Evolutionary conservation across 768 basidiomycete genomes (phyloP).

Genomic region (Tricholomella constricta): DNA sequence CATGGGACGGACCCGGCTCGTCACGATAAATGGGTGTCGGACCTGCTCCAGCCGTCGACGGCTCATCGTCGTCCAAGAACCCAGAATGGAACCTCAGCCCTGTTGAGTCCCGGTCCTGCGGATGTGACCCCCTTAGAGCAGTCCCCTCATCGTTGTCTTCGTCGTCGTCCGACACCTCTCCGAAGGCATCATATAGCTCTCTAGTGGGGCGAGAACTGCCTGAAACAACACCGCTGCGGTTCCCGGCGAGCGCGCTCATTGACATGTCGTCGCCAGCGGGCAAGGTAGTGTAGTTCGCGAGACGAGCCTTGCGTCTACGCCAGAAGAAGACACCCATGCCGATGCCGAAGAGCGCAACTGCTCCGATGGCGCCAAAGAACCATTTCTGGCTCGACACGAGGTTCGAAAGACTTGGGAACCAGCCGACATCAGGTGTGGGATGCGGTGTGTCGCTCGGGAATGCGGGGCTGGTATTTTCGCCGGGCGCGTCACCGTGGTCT

Average conservation of each 20-base stretch:
- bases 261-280: slow-evolving; percentile 69
- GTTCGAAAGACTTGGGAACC: slow-evolving; percentile 78
- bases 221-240: slow-evolving; percentile 24
- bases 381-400: slow-evolving; percentile 80
- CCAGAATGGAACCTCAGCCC: slow-evolving; percentile 71
- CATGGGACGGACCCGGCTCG: slow-evolving; percentile 42
- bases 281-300: slow-evolving; percentile 58
- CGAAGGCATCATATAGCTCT: slow-evolving; percentile 97
- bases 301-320: slow-evolving; percentile 54
- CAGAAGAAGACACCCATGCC: slow-evolving; percentile 78
- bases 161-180: slow-evolving; percentile 83
- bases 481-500: slow-evolving; percentile 80
- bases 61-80: slow-evolving; percentile 81
- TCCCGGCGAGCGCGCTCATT: slow-evolving; percentile 67
- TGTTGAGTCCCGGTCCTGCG: slow-evolving; percentile 32
- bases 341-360: slow-evolving; percentile 73
- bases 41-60: slow-evolving; percentile 34
- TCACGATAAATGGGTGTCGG: slow-evolving; percentile 49
- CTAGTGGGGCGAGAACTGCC: slow-evolving; percentile 59
- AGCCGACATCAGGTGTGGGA: slow-evolving; percentile 76
- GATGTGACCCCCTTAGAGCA: slow-evolving; percentile 49
- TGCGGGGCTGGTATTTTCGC: slow-evolving; percentile 79
- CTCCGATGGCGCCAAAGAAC: slow-evolving; percentile 87
- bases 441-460: slow-evolving; percentile 47
- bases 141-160: slow-evolving; percentile 77